Conservation (phyloP, 768 basidiomycete genomes). For the Saitozyma sp. region DNA sequence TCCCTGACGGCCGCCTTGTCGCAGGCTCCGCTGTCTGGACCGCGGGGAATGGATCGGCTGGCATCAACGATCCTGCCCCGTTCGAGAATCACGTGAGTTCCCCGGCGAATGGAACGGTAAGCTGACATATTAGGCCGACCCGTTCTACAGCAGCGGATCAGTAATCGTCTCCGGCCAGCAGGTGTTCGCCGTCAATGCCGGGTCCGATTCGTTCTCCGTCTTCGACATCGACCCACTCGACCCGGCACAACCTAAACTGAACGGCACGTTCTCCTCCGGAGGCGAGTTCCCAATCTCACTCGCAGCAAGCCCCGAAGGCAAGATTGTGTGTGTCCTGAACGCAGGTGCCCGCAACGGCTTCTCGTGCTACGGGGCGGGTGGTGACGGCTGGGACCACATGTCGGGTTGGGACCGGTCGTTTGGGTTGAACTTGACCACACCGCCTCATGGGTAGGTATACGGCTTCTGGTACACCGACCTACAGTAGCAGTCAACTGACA, state of each 20-base stretch:
- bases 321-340: conserved; percentile 10
- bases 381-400: conserved; percentile 6
- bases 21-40: conserved; percentile 10
- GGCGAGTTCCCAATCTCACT: conserved; percentile 13
- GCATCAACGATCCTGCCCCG: conserved; percentile 11
- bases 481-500: background rate
- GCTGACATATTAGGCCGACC: conserved; percentile 10
- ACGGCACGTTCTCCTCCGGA: background rate
- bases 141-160: conserved; percentile 8
- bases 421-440: conserved; percentile 14
- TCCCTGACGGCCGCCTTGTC: conserved; percentile 3
- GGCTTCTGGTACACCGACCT: background rate
- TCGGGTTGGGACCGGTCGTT: conserved; percentile 7
- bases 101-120: background rate
- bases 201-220: conserved; percentile 13
- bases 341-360: conserved; percentile 12
- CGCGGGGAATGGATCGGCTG: conserved; percentile 10
- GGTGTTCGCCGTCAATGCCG: conserved; percentile 14
- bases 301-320: conserved; percentile 8
- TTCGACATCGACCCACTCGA: conserved; percentile 14
- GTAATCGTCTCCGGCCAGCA: conserved; percentile 4
- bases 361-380: conserved; percentile 1
- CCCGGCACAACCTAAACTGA: background rate
- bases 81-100: conserved; percentile 11
- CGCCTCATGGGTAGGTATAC: conserved; percentile 12